Conservation (phyloP, 371 early-diverging fungal species). For the Apophysomyces ossiformis region DNA sequence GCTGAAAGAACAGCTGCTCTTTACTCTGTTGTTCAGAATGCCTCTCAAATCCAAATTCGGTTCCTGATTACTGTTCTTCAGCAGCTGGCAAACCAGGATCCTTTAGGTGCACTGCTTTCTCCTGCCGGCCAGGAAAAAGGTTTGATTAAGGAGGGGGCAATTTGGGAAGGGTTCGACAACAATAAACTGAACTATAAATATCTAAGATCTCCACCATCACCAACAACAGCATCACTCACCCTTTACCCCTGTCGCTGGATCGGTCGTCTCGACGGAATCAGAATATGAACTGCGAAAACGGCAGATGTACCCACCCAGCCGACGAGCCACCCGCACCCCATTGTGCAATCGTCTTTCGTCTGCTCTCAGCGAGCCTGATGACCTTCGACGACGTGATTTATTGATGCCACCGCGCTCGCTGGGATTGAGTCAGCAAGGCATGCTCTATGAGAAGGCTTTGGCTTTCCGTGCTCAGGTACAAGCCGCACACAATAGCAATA, state of each 20-base stretch:
- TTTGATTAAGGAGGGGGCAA: slow-evolving; percentile 23
- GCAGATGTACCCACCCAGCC: slow-evolving; percentile 36
- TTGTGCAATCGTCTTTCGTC: slow-evolving; percentile 33
- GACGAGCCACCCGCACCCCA: slow-evolving; percentile 27
- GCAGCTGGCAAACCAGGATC: slow-evolving; percentile 85
- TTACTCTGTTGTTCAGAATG: slow-evolving; percentile 89
- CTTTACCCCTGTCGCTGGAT: slow-evolving; percentile 25
- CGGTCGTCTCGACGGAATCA: slow-evolving; percentile 45
- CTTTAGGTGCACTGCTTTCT: slow-evolving; percentile 55
- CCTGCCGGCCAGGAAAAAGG: slow-evolving; percentile 69
- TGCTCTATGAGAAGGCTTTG: slow-evolving; percentile 47
- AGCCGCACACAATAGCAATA: slow-evolving; percentile 26
- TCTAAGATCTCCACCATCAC: slow-evolving; percentile 5
- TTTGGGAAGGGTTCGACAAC: slow-evolving; percentile 10
- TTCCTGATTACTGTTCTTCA: slow-evolving; percentile 93
- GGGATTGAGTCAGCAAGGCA: slow-evolving; percentile 34
- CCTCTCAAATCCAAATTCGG: slow-evolving; percentile 90
- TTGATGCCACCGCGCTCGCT: slow-evolving; percentile 30
- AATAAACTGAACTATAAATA: slow-evolving; percentile 1
- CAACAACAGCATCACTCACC: neutral
- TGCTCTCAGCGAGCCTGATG: slow-evolving; percentile 52
- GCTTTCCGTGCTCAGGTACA: slow-evolving; percentile 49
- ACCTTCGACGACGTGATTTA: slow-evolving; percentile 41
- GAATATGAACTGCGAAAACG: slow-evolving; percentile 43
- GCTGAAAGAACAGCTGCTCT: slow-evolving; percentile 93